Percentiles rank a stretch among this genome's conserved stretches.
These are phyloP conservation scores for Nicotiana paniculata DNA, from an alignment of 257 asterid species.

Conservation along the genomic window DNA sequence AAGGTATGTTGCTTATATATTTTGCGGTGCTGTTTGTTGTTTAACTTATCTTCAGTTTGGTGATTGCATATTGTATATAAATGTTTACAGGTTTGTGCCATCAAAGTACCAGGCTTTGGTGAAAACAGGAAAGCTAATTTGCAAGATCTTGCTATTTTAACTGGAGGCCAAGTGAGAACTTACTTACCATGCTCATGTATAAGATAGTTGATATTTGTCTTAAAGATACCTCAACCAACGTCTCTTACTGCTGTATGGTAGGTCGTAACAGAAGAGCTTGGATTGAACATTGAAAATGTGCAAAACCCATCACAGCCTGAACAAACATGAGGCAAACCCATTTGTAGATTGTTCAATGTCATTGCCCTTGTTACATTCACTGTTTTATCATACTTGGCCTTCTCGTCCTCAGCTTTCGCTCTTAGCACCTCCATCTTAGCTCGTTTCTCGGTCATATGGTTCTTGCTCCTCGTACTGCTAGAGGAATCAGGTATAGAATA, in stretches of 20 bases:
- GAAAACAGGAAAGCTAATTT: constrained; percentile 74
- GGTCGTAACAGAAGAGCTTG: constrained; percentile 96
- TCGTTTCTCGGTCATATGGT: constrained; percentile 57
- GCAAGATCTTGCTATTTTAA: constrained; percentile 81
- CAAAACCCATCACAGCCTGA: constrained; percentile 87
- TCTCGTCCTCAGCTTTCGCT: constrained; percentile 77
- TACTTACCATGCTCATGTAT: background rate
- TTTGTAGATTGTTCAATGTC: constrained; percentile 83
- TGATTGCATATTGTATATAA: background rate
- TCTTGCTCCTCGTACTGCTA: constrained; percentile 32
- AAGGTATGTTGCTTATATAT: constrained; percentile 39
- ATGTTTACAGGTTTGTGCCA: constrained; percentile 68
- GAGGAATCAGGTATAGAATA: constrained; percentile 35
- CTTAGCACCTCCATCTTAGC: constrained; percentile 56
- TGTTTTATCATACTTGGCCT: constrained; percentile 75
- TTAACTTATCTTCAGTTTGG: background rate
- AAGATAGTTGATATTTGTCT: background rate
- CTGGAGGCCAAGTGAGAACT: constrained; percentile 74
- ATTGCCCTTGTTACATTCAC: constrained; percentile 65
- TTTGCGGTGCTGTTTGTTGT: background rate
- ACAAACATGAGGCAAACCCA: constrained; percentile 88
- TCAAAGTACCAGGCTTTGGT: constrained; percentile 95
- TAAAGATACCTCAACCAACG: background rate
- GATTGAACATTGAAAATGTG: constrained; percentile 71
- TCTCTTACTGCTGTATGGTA: constrained; percentile 14